Conservation (phyloP, 2,329 filamentous ascomycete genomes). For the Geosmithia flava region DNA sequence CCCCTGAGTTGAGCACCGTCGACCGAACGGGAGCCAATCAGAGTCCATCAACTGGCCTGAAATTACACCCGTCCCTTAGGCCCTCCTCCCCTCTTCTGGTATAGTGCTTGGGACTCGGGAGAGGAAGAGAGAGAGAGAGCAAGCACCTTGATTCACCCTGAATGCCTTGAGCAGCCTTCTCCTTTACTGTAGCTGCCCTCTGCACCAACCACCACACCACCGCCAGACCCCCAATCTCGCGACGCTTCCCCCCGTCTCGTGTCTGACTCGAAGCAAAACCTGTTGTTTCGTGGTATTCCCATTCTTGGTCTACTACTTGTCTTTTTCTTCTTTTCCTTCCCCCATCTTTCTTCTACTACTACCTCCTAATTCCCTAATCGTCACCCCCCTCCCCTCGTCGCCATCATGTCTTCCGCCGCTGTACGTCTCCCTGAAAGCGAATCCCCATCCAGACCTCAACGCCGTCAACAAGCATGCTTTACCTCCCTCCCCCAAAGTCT, state of each 20-base stretch:
- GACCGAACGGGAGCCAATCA: background rate
- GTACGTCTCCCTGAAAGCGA: constrained; percentile 12
- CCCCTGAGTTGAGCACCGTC: background rate
- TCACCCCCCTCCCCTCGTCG: constrained; percentile 3
- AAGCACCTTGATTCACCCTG: constrained; percentile 1
- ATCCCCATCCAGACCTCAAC: background rate
- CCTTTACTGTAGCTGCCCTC: constrained; percentile 4
- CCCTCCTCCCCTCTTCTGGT: background rate
- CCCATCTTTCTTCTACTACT: background rate
- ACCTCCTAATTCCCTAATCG: constrained; percentile 4
- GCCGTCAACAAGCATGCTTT: background rate
- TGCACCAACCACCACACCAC: constrained; percentile 1
- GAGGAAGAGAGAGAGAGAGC: background rate
- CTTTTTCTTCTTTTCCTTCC: background rate
- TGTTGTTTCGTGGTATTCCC: background rate
- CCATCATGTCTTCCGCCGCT: constrained; percentile 19
- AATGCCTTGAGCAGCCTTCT: constrained; percentile 5
- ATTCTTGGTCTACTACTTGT: background rate
- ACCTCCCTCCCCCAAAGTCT: background rate
- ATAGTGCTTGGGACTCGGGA: background rate
- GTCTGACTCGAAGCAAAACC: background rate
- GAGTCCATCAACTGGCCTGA: constrained; percentile 16
- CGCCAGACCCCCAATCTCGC: background rate
- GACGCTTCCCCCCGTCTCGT: background rate
- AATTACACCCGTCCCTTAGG: constrained; percentile 13